Evolutionary conservation across 1,139 yeast genomes (phyloP).

Genomic region (Zygosaccharomyces sapae): DNA sequence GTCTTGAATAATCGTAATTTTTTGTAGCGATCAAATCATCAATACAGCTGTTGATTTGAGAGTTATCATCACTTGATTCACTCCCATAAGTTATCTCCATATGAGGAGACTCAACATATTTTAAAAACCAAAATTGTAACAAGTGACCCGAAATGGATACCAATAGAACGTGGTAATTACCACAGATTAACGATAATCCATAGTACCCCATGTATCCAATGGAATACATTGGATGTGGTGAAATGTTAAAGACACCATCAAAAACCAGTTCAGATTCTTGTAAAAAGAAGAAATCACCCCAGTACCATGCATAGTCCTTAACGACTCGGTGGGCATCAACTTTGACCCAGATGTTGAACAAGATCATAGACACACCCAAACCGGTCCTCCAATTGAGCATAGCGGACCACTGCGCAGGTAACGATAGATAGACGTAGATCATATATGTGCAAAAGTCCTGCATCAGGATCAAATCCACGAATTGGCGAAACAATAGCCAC

Average conservation of each 20-base stretch:
- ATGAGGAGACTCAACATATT: slow-evolving; percentile 80
- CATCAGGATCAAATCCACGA: slow-evolving; percentile 81
- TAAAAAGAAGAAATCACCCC: slow-evolving; percentile 91
- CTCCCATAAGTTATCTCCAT: slow-evolving; percentile 70
- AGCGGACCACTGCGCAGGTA: slow-evolving; percentile 33
- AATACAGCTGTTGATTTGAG: slow-evolving; percentile 21
- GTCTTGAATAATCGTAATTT: slow-evolving; percentile 46
- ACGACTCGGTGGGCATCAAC: slow-evolving; percentile 86
- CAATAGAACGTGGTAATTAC: slow-evolving; percentile 66
- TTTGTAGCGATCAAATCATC: slow-evolving; percentile 37
- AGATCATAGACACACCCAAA: slow-evolving; percentile 48
- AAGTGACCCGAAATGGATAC: slow-evolving; percentile 77
- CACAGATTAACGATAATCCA: slow-evolving; percentile 75
- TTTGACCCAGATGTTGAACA: slow-evolving; percentile 83
- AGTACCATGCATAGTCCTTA: slow-evolving; percentile 90
- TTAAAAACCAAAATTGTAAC: slow-evolving; percentile 72
- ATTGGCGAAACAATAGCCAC: slow-evolving; percentile 76
- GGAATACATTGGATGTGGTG: slow-evolving; percentile 93
- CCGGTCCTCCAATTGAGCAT: slow-evolving; percentile 35
- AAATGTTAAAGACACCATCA: slow-evolving; percentile 88
- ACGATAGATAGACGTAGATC: slow-evolving; percentile 62
- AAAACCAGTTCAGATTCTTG: slow-evolving; percentile 74
- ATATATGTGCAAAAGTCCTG: slow-evolving; percentile 78
- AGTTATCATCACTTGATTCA: slow-evolving; percentile 21
- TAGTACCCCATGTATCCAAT: slow-evolving; percentile 87